Evolutionary conservation across 345 rosid genomes (phyloP), one percentile per base, ranked within the genome.

Genomic region (Populus ilicifolia): DNA sequence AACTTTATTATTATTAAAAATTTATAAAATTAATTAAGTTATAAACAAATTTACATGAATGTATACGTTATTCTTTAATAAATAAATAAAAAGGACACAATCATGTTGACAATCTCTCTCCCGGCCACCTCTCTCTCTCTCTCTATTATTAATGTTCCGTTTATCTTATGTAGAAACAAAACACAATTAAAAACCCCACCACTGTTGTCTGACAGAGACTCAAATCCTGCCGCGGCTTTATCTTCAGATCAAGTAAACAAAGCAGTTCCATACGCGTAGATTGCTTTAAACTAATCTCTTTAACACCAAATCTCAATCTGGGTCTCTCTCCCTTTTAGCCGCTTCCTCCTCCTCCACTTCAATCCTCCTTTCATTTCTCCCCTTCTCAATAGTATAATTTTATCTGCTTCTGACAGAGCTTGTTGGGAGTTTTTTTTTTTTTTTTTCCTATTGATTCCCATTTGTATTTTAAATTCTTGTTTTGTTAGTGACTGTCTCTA

Each of bases 181-280:
- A 44, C 21, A 71, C 14, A 35, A 66, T 29, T 41, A 44, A 73
- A 41, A 75, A 44, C 50, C 33, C 65, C 67, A 27, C 35, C 41
- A 69, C 70, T 73, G 82, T 74, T 46, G 67, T 80, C 78, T 59
- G 78, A 61, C 78, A 62, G 1, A 44, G 74, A 70, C 75, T 75
- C 68, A 23, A 23, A 70, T 74, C 75, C 75, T 48, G 82, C 82
- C 74, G 78, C 69, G 74, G 74, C 54, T 69, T 74, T 79, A 56
- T 79, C 78, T 30, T 16, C 77, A 69, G 75, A 75, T 75, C 72
- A 75, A 66, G 25, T 12, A 11, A 74, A 48, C 66, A 46, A 2
- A 38, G 59, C 73, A n/a, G 16, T 52, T 36, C 64, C 78, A 69
- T 74, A 63, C 75, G 82, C 82, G 75, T 48, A 30, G 30, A 59